Conservation (phyloP, 2,329 filamentous ascomycete genomes). For the Aspergillus novofumigatus region DNA sequence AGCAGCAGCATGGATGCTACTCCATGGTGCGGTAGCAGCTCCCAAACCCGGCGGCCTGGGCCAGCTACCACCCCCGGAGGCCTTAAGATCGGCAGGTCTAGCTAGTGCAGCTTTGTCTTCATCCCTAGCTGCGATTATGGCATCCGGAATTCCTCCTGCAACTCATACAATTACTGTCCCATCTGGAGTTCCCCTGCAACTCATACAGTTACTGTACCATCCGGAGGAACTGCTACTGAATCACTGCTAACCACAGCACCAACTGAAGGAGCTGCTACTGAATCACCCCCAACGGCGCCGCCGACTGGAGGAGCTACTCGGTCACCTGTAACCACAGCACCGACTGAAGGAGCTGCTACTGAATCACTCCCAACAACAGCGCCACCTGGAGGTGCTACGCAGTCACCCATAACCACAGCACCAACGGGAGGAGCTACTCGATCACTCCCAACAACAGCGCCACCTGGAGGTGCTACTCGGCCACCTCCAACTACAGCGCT, state of each 20-base stretch:
- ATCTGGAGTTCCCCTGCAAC: background rate
- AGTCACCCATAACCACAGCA: background rate
- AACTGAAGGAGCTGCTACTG: background rate
- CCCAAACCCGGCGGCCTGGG: background rate
- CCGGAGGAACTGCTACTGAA: background rate
- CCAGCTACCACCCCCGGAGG: background rate
- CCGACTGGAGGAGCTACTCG: background rate
- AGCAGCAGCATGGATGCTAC: constrained; percentile 13
- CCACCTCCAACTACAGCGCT: too few species aligned
- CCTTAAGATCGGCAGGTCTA: background rate
- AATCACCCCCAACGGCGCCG: background rate
- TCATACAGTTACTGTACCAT: background rate
- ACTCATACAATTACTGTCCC: background rate
- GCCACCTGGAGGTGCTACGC: background rate
- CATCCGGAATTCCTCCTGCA: background rate
- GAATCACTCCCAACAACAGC: background rate
- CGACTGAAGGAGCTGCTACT: background rate
- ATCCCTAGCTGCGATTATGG: background rate
- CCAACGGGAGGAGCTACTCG: background rate
- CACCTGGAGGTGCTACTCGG: background rate
- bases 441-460: background rate
- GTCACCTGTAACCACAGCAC: too few species aligned
- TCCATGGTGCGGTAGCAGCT: constrained; percentile 9
- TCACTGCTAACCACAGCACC: background rate
- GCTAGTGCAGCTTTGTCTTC: background rate